phyloP scores from a whole-genome alignment of 2,329 filamentous ascomycete species.

The Arthrobotrys pseudoclavata region DNA sequence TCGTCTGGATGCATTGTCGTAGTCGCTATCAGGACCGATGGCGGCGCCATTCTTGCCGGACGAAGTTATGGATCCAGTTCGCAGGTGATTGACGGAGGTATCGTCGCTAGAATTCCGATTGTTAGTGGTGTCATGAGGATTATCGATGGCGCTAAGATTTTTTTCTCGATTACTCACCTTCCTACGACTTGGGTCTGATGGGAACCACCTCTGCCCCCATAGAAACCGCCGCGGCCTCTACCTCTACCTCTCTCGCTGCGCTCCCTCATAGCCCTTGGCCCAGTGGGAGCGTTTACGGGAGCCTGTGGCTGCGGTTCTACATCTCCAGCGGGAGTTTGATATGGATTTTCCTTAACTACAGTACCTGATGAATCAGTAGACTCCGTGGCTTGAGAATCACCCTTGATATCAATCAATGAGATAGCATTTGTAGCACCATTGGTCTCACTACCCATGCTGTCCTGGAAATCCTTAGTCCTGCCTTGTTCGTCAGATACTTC shows the following conservation, averaged over 20 bases:
- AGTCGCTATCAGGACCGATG: slow-evolving; percentile 45
- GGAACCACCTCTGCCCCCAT: slow-evolving; percentile 60
- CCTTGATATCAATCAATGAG: slow-evolving; percentile 57
- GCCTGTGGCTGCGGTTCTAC: slow-evolving; percentile 64
- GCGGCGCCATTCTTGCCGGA: slow-evolving; percentile 45
- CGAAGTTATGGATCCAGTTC: slow-evolving; percentile 50
- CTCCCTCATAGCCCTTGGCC: slow-evolving; percentile 93
- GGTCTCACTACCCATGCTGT: slow-evolving; percentile 58
- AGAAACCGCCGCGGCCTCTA: slow-evolving; percentile 54
- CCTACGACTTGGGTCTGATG: slow-evolving; percentile 55
- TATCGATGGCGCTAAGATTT: background rate
- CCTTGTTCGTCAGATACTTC: slow-evolving; percentile 42
- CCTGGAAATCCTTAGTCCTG: slow-evolving; percentile 48
- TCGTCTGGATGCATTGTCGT: slow-evolving; percentile 44
- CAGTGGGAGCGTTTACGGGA: slow-evolving; percentile 85
- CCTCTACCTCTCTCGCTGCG: slow-evolving; percentile 67
- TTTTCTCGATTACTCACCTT: slow-evolving; percentile 35
- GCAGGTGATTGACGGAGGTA: slow-evolving; percentile 27
- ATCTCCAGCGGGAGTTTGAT: slow-evolving; percentile 62
- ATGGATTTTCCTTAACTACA: slow-evolving; percentile 63
- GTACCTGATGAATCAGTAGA: slow-evolving; percentile 55
- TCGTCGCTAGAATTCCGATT: slow-evolving; percentile 34
- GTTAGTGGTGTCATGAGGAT: slow-evolving; percentile 3
- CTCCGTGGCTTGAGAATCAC: slow-evolving; percentile 43
- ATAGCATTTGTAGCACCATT: slow-evolving; percentile 60